Percentiles rank a stretch among this genome's conserved stretches.
Evolutionary conservation across 75 land plant genomes (phyloP).

Genomic region (Picea glauca): DNA sequence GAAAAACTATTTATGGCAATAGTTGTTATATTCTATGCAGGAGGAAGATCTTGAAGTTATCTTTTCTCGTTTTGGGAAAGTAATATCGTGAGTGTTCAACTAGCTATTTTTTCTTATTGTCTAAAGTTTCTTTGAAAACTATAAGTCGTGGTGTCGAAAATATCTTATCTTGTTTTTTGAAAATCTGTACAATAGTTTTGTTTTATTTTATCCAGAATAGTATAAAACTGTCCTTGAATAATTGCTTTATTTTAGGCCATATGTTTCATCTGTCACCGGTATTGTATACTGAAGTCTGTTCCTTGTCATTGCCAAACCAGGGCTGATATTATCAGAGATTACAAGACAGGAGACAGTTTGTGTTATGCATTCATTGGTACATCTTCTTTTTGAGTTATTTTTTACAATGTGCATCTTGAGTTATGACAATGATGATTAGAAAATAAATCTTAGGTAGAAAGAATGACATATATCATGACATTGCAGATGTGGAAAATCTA

Average conservation of each 20-base stretch:
- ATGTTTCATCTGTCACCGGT: background rate
- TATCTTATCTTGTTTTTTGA: background rate
- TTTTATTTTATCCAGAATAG: background rate
- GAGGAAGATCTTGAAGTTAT: conserved; percentile 95
- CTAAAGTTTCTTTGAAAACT: background rate
- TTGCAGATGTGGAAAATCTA: background rate
- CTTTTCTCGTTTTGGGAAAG: conserved; percentile 91
- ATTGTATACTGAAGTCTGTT: background rate
- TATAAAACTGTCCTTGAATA: background rate
- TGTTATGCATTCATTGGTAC: conserved; percentile 97
- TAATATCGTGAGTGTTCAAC: conserved; percentile 78
- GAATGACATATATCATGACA: background rate
- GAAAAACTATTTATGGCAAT: background rate
- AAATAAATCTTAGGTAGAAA: background rate
- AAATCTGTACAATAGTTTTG: background rate
- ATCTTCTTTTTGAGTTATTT: conserved; percentile 1
- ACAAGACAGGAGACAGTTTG: conserved; percentile 95
- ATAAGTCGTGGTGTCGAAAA: background rate
- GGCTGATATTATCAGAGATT: conserved; percentile 94
- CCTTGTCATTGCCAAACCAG: conserved; percentile 25
- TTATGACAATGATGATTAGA: background rate
- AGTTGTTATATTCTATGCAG: conserved; percentile 32
- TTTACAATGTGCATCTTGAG: background rate
- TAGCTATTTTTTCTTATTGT: background rate
- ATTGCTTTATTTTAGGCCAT: background rate